Conservation (phyloP, 768 basidiomycete genomes). For the Termitomyces titanicus region DNA sequence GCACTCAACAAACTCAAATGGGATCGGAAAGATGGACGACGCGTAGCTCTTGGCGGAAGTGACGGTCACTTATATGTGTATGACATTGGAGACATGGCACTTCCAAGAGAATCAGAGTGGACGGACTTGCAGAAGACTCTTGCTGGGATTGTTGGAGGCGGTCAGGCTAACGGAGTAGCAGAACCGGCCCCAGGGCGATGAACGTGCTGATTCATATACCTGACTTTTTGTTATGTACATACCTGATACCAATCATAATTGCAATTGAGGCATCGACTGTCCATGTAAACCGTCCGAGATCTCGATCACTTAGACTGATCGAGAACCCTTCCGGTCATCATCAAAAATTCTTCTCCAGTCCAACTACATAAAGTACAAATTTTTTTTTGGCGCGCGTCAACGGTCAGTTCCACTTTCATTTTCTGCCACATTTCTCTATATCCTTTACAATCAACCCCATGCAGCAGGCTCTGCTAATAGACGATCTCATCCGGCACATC, state of each 20-base stretch:
- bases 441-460: constrained; percentile 25
- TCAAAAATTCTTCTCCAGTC: constrained; percentile 9
- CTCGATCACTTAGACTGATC: background rate
- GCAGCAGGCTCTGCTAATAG: constrained; percentile 43
- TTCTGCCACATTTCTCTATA: background rate
- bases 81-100: constrained; percentile 88
- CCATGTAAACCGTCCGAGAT: too few relatives aligned
- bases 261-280: background rate
- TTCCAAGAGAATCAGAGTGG: constrained; percentile 92
- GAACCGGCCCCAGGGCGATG: constrained; percentile 18
- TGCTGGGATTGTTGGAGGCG: constrained; percentile 63
- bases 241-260: background rate
- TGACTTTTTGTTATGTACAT: background rate
- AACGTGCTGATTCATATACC: background rate
- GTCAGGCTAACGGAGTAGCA: constrained; percentile 40
- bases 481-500: constrained; percentile 45
- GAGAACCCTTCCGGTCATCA: constrained; percentile 14
- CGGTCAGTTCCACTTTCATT: background rate
- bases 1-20: constrained; percentile 96
- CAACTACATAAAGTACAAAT: background rate
- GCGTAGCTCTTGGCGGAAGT: constrained; percentile 86
- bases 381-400: background rate
- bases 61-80: constrained; percentile 94
- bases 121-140: constrained; percentile 86
- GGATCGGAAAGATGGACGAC: constrained; percentile 90